Evolutionary conservation across 192 early-diverging fungal species (phyloP).

Genomic region (Coemansia sp.): DNA sequence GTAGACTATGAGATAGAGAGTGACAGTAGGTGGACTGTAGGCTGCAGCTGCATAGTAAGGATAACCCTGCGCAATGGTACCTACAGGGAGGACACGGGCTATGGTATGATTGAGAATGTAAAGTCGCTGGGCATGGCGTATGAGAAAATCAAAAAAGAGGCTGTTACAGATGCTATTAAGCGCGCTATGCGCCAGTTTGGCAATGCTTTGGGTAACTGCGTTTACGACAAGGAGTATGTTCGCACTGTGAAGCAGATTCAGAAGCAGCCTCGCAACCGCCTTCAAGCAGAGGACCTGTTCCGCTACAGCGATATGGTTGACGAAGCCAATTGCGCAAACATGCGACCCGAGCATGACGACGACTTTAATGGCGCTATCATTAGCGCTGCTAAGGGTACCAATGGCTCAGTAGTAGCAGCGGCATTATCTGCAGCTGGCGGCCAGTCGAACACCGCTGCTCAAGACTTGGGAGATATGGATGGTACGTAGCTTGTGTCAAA

Average conservation of each 20-base stretch:
- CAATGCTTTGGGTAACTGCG: constrained; percentile 81
- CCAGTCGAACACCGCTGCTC: constrained; percentile 5
- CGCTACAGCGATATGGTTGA: constrained; percentile 38
- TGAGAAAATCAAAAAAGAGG: constrained; percentile 93
- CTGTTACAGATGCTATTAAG: constrained; percentile 88
- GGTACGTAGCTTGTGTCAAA: constrained; percentile 10
- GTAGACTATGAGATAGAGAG: constrained; percentile 74
- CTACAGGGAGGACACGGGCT: constrained; percentile 89
- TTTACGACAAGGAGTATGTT: constrained; percentile 82
- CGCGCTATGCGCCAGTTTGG: constrained; percentile 88
- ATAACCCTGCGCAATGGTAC: constrained; percentile 90
- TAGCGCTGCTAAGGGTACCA: not conserved
- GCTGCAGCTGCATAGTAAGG: constrained; percentile 76
- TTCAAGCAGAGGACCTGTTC: constrained; percentile 34
- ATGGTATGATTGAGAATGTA: constrained; percentile 77
- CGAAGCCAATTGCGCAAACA: not conserved
- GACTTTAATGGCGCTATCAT: not conserved
- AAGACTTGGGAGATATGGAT: not conserved
- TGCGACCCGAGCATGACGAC: not conserved
- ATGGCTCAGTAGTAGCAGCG: not conserved
- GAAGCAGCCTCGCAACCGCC: constrained; percentile 40
- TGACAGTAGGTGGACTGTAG: constrained; percentile 63
- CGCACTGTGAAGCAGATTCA: constrained; percentile 36
- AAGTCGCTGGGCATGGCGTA: constrained; percentile 79
- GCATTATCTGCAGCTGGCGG: not conserved